Evolutionary conservation across 331 rosid genomes (phyloP), one percentile per base, ranked within the genome.

Genomic region (Prunus yedoensis): DNA sequence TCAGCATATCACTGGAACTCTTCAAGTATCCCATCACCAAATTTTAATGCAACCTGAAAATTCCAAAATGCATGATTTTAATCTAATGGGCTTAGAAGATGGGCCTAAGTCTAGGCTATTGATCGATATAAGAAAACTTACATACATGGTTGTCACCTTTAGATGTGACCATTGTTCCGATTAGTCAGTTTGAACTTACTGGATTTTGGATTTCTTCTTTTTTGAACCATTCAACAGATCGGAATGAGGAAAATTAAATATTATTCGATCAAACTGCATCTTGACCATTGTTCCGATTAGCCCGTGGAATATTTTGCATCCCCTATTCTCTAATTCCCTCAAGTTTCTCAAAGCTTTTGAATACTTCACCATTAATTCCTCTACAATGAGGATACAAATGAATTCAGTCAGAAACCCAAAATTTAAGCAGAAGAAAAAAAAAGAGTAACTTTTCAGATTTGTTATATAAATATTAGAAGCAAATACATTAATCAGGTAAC

Each of bases 211-310:
- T 32, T 32, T 32, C 35, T 32, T 32, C 35, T 32, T 4, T 32
- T 32, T 4, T 5, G 35, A 32, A 32, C 35, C 35, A 32, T 32
- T 32, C 35, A 32, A 4, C 35, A 4, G 35, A 32, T 32, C 83
- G 0, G 76, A 73, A 17, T 75, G 83, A 2, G 81, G 83, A 12
- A 79, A 83, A 52, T 79, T 83, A 61, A 43, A 83, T 23, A 76
- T 23, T 0, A 83, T 72, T 2, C 79, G n/a, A 53, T 83, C 82
- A 4, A 83, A 83, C 10, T 32, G 35, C 2, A 10, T 61, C 16
- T 0, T 0, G 0, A 25, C 27, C 27, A 25, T 25, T 25, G 27
- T 25, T 25, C 27, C 27, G 2, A 25, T 25, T 25, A 79, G 79
- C 58, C n/a, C 58, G 25, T 79, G 76, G 23, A 71, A 4, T 4